phyloP scores from a whole-genome alignment of 768 basidiomycete species.

The Galerina sulciceps region DNA sequence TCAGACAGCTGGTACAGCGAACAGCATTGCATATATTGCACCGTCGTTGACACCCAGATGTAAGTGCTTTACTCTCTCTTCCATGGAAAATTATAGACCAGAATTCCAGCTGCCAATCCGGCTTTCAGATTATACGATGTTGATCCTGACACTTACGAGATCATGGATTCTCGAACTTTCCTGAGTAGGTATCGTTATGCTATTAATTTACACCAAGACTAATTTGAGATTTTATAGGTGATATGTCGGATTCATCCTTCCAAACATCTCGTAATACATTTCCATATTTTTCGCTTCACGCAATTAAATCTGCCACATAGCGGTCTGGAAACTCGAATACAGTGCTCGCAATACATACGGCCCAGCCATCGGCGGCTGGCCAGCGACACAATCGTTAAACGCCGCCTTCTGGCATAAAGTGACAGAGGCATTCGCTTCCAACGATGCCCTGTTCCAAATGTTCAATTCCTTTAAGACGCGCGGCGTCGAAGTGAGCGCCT shows the following conservation, averaged over 20 bases:
- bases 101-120: conserved; percentile 50
- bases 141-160: conserved; percentile 68
- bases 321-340: conserved; percentile 59
- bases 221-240: conserved; percentile 30
- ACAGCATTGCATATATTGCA: conserved; percentile 51
- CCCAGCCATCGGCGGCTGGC: conserved; percentile 42
- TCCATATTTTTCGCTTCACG: not conserved
- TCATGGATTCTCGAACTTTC: conserved; percentile 61
- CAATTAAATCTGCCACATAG: conserved; percentile 23
- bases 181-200: conserved; percentile 37
- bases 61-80: conserved; percentile 25
- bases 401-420: conserved; percentile 66
- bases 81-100: not conserved
- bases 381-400: conserved; percentile 41
- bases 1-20: conserved; percentile 47
- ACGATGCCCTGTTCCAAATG: conserved; percentile 51
- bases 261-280: conserved; percentile 45
- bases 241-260: conserved; percentile 46
- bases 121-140: conserved; percentile 66
- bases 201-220: not conserved
- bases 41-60: conserved; percentile 64
- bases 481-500: conserved; percentile 17
- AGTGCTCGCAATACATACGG: conserved; percentile 60
- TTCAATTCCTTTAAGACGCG: conserved; percentile 36
- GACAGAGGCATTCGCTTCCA: conserved; percentile 53